These are phyloP conservation scores for Fusarium ambrosium DNA, from an alignment of 2,329 filamentous ascomycete genomes.

Conservation along the genomic window DNA sequence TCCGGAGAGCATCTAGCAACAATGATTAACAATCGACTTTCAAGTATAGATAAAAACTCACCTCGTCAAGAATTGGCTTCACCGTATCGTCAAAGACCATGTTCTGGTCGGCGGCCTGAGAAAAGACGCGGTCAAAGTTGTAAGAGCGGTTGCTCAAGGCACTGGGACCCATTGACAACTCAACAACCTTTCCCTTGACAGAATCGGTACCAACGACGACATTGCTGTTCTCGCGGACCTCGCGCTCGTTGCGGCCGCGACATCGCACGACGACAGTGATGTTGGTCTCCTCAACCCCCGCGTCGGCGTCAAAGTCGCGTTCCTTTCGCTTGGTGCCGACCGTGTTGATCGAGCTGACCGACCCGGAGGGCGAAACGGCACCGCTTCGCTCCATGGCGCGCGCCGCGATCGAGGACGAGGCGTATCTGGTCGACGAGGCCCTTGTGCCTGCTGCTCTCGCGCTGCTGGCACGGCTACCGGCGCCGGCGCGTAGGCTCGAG, in stretches of 20 bases:
- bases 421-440: conserved; percentile 45
- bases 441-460: conserved; percentile 40
- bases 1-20: conserved; percentile 84
- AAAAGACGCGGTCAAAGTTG: conserved; percentile 97
- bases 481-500: conserved; percentile 47
- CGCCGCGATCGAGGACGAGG: conserved; percentile 35
- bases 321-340: conserved; percentile 85
- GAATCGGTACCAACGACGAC: conserved; percentile 91
- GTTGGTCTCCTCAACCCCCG: conserved; percentile 83
- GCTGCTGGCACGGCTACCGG: conserved; percentile 44
- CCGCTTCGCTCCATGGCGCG: conserved; percentile 49
- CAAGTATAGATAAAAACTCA: conserved; percentile 56
- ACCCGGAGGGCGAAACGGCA: conserved; percentile 78
- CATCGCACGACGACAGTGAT: conserved; percentile 98
- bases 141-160: conserved; percentile 97
- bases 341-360: conserved; percentile 70
- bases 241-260: conserved; percentile 90
- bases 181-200: conserved; percentile 86
- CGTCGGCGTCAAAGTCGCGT: conserved; percentile 80
- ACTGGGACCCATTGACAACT: conserved; percentile 92
- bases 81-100: conserved; percentile 98
- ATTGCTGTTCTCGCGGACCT: conserved; percentile 93
- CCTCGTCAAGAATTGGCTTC: conserved; percentile 91
- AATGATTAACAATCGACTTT: conserved; percentile 14
- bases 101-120: conserved; percentile 90